Conservation (phyloP, 2,329 filamentous ascomycete genomes). For the Teratosphaeria nubilosa region DNA sequence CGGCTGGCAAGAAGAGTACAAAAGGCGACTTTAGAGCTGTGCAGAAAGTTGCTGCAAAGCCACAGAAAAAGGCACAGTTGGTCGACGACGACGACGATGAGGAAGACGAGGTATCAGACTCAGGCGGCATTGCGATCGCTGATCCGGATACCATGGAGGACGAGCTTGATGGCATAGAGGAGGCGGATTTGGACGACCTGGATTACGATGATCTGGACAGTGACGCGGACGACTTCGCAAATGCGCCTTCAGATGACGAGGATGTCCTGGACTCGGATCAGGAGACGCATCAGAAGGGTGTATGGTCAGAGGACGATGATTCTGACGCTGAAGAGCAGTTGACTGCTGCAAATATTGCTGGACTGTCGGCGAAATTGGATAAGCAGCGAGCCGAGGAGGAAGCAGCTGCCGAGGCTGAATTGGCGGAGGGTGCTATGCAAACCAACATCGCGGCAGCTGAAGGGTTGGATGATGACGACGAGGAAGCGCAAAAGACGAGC, state of each 20-base stretch:
- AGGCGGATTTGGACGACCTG: conserved; percentile 15
- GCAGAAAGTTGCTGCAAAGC: conserved; percentile 19
- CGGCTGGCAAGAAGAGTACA: conserved; percentile 18
- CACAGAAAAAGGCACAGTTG: conserved; percentile 23
- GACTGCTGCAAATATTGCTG: conserved; percentile 92
- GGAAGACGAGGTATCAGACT: conserved; percentile 15
- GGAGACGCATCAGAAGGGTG: conserved; percentile 45
- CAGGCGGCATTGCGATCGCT: conserved; percentile 23
- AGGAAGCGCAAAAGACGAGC: conserved; percentile 45
- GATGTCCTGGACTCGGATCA: conserved; percentile 58
- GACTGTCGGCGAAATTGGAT: conserved; percentile 77
- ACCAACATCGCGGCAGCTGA: conserved; percentile 81
- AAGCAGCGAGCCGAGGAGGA: conserved; percentile 65
- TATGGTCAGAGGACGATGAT: conserved; percentile 92
- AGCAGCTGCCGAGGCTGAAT: conserved; percentile 72
- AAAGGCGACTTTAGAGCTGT: conserved; percentile 24
- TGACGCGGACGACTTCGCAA: conserved; percentile 24
- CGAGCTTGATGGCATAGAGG: conserved; percentile 35
- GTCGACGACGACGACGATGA: conserved; percentile 30
- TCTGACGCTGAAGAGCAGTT: conserved; percentile 82
- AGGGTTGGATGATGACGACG: conserved; percentile 50
- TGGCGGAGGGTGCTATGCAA: conserved; percentile 76
- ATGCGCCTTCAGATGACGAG: conserved; percentile 29
- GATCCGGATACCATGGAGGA: conserved; percentile 35
- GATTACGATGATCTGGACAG: conserved; percentile 24